These are phyloP conservation scores for Malus hybrid DNA, from an alignment of 331 rosid species.

Conservation along the genomic window DNA sequence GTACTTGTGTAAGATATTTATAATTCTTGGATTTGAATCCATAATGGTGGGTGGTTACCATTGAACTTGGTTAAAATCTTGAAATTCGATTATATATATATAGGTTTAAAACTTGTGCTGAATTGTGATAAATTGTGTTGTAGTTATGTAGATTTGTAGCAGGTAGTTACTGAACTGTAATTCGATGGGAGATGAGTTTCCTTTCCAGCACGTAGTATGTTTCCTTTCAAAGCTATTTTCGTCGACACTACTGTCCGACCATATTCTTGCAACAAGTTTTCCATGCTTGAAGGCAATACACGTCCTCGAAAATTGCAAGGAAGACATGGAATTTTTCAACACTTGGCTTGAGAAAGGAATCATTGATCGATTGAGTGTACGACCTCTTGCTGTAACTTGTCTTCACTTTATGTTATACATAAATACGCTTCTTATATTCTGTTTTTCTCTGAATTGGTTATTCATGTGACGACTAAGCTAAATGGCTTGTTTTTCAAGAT, in stretches of 20 bases:
- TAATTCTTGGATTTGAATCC: too few species aligned
- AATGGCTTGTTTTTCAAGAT: neutral
- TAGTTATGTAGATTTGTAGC: too few species aligned
- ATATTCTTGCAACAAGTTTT: neutral
- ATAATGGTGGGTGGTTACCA: too few species aligned
- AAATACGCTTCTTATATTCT: neutral
- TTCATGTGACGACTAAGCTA: conserved; percentile 9
- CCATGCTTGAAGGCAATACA: conserved; percentile 53
- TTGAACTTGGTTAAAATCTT: too few species aligned
- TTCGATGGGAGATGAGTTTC: too few species aligned
- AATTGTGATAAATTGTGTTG: too few species aligned
- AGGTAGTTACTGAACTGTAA: too few species aligned
- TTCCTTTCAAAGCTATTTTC: conserved; percentile 28
- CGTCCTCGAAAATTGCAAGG: conserved; percentile 84
- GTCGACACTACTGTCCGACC: neutral
- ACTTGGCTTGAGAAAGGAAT: conserved; percentile 91
- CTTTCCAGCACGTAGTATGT: conserved; percentile 83
- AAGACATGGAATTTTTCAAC: conserved; percentile 92
- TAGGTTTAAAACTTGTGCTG: too few species aligned
- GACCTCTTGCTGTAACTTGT: conserved; percentile 41
- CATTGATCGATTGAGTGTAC: conserved; percentile 79
- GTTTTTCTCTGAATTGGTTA: neutral
- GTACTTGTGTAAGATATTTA: too few species aligned
- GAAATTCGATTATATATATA: too few species aligned
- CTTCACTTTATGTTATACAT: neutral